Percentiles rank a stretch among this genome's conserved stretches.
These are phyloP conservation scores for Termitomyces sp. DNA, from an alignment of 768 basidiomycete genomes.

Conservation along the genomic window DNA sequence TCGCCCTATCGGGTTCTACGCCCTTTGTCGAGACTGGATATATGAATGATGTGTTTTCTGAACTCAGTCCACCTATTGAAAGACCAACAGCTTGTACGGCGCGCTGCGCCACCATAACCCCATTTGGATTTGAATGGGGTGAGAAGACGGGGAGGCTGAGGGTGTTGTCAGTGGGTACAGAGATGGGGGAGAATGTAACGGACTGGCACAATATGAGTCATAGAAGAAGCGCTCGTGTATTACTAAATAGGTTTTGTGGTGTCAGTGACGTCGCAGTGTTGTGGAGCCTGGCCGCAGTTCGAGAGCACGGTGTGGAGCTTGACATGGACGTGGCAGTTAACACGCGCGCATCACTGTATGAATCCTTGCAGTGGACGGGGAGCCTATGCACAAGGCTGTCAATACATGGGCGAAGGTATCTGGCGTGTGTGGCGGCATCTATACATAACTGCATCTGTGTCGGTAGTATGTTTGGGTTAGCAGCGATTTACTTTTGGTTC, in stretches of 20 bases:
- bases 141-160: not conserved
- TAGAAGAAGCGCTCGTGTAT: no score
- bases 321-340: not conserved
- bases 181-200: not conserved
- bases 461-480: not conserved
- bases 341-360: not conserved
- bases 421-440: not conserved
- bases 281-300: not conserved
- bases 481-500: not conserved
- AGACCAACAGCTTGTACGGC: no score
- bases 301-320: not conserved
- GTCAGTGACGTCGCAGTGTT: not conserved
- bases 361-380: not conserved
- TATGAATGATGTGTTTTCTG: not conserved
- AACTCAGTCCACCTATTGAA: not conserved
- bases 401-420: not conserved
- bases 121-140: not conserved
- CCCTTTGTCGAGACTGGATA: not conserved
- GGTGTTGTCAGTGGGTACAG: not conserved
- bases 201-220: not conserved
- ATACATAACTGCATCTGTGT: not conserved
- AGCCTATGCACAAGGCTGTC: not conserved
- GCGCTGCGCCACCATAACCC: constrained; percentile 1
- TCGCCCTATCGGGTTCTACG: not conserved
- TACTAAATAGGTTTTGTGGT: not conserved